phyloP scores from a whole-genome alignment of 768 basidiomycete genomes.

The Lactarius tabidus region DNA sequence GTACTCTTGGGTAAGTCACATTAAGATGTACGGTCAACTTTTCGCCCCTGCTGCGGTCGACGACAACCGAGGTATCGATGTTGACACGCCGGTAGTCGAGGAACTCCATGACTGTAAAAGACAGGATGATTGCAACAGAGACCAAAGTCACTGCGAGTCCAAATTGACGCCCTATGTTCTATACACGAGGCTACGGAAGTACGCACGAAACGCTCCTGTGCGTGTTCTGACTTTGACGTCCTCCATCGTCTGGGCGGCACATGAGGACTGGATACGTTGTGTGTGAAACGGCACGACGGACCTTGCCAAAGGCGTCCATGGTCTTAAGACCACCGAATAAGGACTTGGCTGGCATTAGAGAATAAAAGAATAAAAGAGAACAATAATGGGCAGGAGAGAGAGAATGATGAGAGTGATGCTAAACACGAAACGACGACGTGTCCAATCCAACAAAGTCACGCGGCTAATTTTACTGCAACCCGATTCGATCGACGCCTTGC shows the following conservation, averaged over 20 bases:
- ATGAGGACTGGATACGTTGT: background rate
- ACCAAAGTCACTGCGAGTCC: constrained; percentile 76
- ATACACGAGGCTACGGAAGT: background rate
- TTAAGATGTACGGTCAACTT: constrained; percentile 89
- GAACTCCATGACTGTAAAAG: constrained; percentile 91
- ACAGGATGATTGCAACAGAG: constrained; percentile 86
- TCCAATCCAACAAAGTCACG: constrained; percentile 3
- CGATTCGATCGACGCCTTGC: constrained; percentile 70
- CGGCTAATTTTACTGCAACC: constrained; percentile 29
- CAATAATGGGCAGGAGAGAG: background rate
- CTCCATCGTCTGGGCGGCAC: constrained; percentile 75
- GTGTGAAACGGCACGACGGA: constrained; percentile 34
- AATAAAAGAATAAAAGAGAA: constrained; percentile 18
- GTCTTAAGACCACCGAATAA: constrained; percentile 77
- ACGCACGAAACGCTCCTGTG: constrained; percentile 84
- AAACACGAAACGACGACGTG: constrained; percentile 9
- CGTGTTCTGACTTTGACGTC: constrained; percentile 99
- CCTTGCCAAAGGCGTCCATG: constrained; percentile 99
- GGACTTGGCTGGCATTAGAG: constrained; percentile 64
- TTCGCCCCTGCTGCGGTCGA: constrained; percentile 94
- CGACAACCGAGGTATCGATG: constrained; percentile 87
- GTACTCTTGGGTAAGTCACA: constrained; percentile 92
- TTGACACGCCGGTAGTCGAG: constrained; percentile 87
- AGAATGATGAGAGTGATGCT: background rate
- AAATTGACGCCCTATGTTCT: constrained; percentile 4